phyloP scores from a whole-genome alignment of 257 asterid species.

The Thymus mandschuricus region DNA sequence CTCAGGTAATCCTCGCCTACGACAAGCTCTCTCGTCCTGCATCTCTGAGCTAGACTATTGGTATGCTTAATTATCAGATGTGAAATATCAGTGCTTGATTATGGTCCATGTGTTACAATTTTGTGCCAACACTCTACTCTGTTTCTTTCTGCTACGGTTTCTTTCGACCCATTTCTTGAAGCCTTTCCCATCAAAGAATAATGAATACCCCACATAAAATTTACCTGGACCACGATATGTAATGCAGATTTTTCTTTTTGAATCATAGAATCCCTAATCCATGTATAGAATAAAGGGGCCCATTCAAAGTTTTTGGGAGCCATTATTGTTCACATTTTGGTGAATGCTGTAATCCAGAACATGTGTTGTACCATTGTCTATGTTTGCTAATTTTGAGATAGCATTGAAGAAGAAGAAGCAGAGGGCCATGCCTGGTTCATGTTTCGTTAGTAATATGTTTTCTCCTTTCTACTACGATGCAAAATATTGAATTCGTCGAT shows the following conservation, averaged over 20 bases:
- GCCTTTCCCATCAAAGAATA: slow-evolving; percentile 23
- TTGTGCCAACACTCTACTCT: slow-evolving; percentile 6
- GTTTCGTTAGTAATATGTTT: not conserved
- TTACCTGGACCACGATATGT: slow-evolving; percentile 22
- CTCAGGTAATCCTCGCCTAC: slow-evolving; percentile 58
- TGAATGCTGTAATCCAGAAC: not conserved
- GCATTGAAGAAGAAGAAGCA: not conserved
- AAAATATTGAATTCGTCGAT: not conserved
- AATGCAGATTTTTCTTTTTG: slow-evolving; percentile 6
- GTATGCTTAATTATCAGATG: slow-evolving; percentile 44
- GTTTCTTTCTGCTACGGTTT: not conserved
- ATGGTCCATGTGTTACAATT: slow-evolving; percentile 11
- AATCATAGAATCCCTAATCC: slow-evolving; percentile 8
- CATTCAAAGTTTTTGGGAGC: not conserved
- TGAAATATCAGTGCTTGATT: slow-evolving; percentile 22
- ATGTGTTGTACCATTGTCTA: not conserved
- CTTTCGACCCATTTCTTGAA: slow-evolving; percentile 8
- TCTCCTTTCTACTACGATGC: not conserved
- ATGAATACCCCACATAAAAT: slow-evolving; percentile 14
- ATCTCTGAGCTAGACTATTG: slow-evolving; percentile 69
- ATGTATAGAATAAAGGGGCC: slow-evolving; percentile 3
- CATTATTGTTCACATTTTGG: slow-evolving; percentile 9
- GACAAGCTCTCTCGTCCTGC: slow-evolving; percentile 72
- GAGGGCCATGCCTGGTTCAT: not conserved
- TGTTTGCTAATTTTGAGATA: not conserved